Conservation (phyloP, 1,284 basidiomycete species). For the Fomitopsis betulina region DNA sequence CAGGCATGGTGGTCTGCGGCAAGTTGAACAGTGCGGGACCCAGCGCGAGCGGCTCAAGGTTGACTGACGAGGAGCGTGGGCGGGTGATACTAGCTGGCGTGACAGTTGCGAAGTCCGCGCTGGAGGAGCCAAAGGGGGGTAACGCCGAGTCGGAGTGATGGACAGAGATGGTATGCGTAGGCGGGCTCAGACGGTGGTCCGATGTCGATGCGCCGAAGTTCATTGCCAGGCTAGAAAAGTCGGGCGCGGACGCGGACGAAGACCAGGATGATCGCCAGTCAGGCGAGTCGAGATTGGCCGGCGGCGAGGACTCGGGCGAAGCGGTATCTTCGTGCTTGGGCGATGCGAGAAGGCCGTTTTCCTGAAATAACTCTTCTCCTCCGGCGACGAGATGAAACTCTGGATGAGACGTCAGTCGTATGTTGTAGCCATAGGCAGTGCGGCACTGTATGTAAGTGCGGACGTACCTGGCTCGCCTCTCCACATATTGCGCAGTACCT, state of each 20-base stretch:
- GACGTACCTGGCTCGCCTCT: constrained; percentile 66
- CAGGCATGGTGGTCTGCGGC: constrained; percentile 17
- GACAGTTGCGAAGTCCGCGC: constrained; percentile 11
- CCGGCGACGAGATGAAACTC: constrained; percentile 66
- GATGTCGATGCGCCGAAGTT: constrained; percentile 10
- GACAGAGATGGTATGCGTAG: constrained; percentile 4
- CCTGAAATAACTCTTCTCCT: constrained; percentile 63
- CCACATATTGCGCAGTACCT: constrained; percentile 82
- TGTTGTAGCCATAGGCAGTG: constrained; percentile 10
- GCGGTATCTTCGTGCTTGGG: constrained; percentile 16
- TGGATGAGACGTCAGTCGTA: constrained; percentile 24
- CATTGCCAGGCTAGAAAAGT: constrained; percentile 13
- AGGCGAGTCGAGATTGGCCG: constrained; percentile 12
- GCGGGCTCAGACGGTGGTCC: constrained; percentile 10
- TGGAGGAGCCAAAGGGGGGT: neutral
- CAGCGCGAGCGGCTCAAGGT: constrained; percentile 28
- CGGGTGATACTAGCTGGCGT: constrained; percentile 14
- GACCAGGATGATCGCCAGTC: constrained; percentile 12
- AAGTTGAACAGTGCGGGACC: constrained; percentile 24
- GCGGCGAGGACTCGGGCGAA: constrained; percentile 11
- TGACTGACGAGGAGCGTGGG: constrained; percentile 13
- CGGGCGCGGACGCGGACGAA: constrained; percentile 20
- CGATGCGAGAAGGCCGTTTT: constrained; percentile 37
- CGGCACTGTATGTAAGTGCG: neutral
- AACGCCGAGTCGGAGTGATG: neutral